Conservation (phyloP, 768 basidiomycete genomes). For the Tulasnella sp. region DNA sequence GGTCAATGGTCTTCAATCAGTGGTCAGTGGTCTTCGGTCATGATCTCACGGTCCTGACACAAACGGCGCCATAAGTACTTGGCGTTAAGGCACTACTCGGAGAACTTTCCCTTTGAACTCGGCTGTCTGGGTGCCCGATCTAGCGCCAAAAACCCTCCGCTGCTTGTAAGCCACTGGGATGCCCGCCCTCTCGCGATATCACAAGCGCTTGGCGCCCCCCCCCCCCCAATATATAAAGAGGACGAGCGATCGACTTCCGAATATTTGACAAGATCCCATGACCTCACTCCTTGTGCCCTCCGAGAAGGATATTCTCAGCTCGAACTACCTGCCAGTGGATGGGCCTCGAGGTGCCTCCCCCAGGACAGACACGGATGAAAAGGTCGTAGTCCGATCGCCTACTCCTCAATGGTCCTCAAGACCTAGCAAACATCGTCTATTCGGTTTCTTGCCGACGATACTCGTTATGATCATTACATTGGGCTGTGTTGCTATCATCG, state of each 20-base stretch:
- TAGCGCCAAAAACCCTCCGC: too few relatives aligned
- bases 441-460: background rate
- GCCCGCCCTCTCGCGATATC: background rate
- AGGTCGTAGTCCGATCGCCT: background rate
- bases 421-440: background rate
- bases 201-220: background rate
- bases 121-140: background rate
- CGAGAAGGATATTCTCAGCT: background rate
- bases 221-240: background rate
- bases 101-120: background rate
- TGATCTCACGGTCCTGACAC: too few relatives aligned
- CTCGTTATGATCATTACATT: background rate
- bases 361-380: background rate
- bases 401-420: background rate
- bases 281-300: background rate
- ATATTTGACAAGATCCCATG: background rate
- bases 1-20: too few relatives aligned
- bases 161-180: background rate
- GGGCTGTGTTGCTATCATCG: background rate
- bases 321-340: background rate
- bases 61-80: too few relatives aligned
- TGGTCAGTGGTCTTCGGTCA: too few relatives aligned
- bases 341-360: background rate
- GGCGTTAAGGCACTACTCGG: background rate
- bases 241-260: background rate